Evolutionary conservation across 73 alveolate species (phyloP), one percentile per base, ranked within the genome.

Genomic region (Diophrys sp.): DNA sequence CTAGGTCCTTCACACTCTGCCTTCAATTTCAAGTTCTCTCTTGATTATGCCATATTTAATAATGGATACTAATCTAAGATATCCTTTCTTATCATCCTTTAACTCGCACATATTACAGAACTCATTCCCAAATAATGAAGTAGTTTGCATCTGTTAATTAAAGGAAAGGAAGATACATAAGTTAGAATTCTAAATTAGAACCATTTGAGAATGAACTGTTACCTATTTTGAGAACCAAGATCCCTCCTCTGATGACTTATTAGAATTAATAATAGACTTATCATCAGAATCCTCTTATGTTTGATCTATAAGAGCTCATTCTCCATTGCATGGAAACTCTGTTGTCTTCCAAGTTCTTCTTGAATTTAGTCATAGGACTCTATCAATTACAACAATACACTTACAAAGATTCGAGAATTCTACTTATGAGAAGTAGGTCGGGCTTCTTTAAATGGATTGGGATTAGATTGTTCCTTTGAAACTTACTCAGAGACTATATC

Each of bases 291-390:
- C 87, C 87, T 32, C 67, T 79, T 14, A 79, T 33, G 53, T 79
- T 31, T 24, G 75, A 25, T 33, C 87, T 69, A 30, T 79, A 79
- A 0, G 87, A 68, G 33, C 70, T 34, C 87, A 79, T 79, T 24
- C 81, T 54, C 87, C 87, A 79, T 44, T 79, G 68, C 56, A 11
- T 24, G 14, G 81, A 70, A 8, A 79, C 67, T 70, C 87, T 54
- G 27, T 79, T 79, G 44, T 79, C 81, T 79, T 79, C 87, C 18
- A 79, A 30, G 34, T 70, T 70, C 72, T 79, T 79, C 75, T 79
- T 79, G 75, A 70, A 79, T 66, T 70, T 79, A 26, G 87, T 79
- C 87, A 79, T 79, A 0, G 87, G 87, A 44, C 87, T 79, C 87
- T 79, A 33, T 8, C 14, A n/a, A 33, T 34, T 70, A 33, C 5